phyloP scores from a whole-genome alignment of 805 yeast species.

The Cyberlindnera nakhonratchasimensis region DNA sequence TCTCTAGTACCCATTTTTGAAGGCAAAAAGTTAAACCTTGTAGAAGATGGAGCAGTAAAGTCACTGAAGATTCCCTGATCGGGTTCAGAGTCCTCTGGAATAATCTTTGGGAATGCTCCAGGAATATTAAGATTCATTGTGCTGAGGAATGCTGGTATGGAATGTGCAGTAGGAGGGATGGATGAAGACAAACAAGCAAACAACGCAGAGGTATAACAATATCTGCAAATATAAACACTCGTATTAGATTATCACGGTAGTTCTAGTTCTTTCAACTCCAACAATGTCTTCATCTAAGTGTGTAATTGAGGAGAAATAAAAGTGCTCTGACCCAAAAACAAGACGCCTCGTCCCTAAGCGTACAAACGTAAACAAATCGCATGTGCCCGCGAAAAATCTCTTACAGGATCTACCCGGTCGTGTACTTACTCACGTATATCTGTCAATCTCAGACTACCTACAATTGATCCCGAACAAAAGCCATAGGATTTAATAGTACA shows the following conservation, averaged over 20 bases:
- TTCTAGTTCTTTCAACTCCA: too few species aligned
- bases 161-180: neutral
- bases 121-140: slow-evolving; percentile 11
- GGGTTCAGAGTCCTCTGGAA: slow-evolving; percentile 7
- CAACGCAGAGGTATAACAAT: too few species aligned
- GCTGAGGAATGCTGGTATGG: neutral
- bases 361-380: slow-evolving; percentile 8
- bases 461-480: too few species aligned
- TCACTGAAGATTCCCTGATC: neutral
- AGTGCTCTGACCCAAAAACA: too few species aligned
- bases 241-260: too few species aligned
- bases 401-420: slow-evolving; percentile 1
- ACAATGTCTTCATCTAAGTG: too few species aligned
- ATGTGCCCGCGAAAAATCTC: neutral
- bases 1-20: neutral
- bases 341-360: slow-evolving; percentile 9
- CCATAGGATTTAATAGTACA: slow-evolving; percentile 9
- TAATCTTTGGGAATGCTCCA: slow-evolving; percentile 11
- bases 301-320: too few species aligned
- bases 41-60: slow-evolving; percentile 12
- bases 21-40: slow-evolving; percentile 16
- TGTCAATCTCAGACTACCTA: too few species aligned
- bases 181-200: too few species aligned
- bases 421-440: too few species aligned
- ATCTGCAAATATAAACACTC: too few species aligned